phyloP scores from a whole-genome alignment of 2,329 filamentous ascomycete species.

The Lachnellula subtilissima region DNA sequence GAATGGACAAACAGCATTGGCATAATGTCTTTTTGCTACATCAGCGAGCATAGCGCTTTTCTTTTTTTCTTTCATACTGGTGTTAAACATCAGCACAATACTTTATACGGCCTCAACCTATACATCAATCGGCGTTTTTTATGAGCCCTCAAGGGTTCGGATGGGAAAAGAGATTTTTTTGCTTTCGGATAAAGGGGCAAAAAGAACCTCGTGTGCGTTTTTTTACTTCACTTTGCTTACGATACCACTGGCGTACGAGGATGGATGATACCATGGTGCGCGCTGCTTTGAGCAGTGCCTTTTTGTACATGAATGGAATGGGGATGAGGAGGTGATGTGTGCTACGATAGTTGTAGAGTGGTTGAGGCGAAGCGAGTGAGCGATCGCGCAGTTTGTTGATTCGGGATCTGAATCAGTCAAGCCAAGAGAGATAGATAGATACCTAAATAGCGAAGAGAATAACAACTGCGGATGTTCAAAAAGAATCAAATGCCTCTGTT shows the following conservation, averaged over 20 bases:
- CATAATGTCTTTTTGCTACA: conserved; percentile 19
- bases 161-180: conserved; percentile 18
- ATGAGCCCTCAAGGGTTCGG: conserved; percentile 6
- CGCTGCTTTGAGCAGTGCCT: neutral
- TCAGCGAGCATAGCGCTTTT: conserved; percentile 8
- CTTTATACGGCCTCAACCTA: conserved; percentile 5
- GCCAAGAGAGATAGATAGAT: neutral
- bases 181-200: neutral
- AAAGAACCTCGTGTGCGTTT: neutral
- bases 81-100: neutral
- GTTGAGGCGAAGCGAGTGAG: neutral
- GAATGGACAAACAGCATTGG: conserved; percentile 2
- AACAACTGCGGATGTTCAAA: no score
- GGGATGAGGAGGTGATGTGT: neutral
- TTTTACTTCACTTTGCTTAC: conserved; percentile 12
- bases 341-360: neutral
- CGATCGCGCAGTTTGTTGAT: neutral
- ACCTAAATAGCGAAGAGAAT: no score
- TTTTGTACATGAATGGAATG: conserved; percentile 4
- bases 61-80: conserved; percentile 20
- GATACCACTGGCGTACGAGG: conserved; percentile 16
- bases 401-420: neutral
- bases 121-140: conserved; percentile 25
- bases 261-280: conserved; percentile 29
- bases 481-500: no score